Evolutionary conservation across 148 eudicot species (phyloP).

Genomic region (Cornus controversa): DNA sequence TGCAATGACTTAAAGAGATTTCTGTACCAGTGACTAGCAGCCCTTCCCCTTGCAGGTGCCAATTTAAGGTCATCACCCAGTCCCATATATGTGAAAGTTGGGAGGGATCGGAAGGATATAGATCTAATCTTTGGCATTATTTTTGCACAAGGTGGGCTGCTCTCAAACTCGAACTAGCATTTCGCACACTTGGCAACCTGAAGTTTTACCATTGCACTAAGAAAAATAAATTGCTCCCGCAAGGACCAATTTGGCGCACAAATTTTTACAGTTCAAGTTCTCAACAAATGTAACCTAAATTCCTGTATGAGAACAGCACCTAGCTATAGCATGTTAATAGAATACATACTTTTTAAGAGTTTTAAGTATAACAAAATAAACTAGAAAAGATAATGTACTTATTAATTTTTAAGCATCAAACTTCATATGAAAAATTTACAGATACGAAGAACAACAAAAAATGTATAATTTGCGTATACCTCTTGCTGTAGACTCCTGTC

Average conservation of each 20-base stretch:
- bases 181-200: too few relatives aligned
- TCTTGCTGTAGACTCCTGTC: slow-evolving; percentile 84
- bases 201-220: too few relatives aligned
- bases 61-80: too few relatives aligned
- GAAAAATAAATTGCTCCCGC: too few relatives aligned
- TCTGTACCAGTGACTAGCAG: too few relatives aligned
- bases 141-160: too few relatives aligned
- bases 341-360: neutral
- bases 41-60: too few relatives aligned
- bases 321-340: neutral
- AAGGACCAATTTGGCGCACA: too few relatives aligned
- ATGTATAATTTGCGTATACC: slow-evolving; percentile 36
- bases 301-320: neutral
- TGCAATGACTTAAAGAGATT: neutral
- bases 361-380: neutral
- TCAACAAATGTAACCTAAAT: neutral
- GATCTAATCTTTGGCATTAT: too few relatives aligned
- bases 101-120: too few relatives aligned
- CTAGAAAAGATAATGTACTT: neutral
- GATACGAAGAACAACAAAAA: neutral
- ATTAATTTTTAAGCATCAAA: neutral
- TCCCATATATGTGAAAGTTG: too few relatives aligned
- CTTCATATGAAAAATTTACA: neutral
- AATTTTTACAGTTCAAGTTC: neutral
- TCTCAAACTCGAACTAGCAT: too few relatives aligned